These are phyloP conservation scores for Chlamydomonas applanata DNA, from an alignment of 139 green algal genomes.

Conservation along the genomic window DNA sequence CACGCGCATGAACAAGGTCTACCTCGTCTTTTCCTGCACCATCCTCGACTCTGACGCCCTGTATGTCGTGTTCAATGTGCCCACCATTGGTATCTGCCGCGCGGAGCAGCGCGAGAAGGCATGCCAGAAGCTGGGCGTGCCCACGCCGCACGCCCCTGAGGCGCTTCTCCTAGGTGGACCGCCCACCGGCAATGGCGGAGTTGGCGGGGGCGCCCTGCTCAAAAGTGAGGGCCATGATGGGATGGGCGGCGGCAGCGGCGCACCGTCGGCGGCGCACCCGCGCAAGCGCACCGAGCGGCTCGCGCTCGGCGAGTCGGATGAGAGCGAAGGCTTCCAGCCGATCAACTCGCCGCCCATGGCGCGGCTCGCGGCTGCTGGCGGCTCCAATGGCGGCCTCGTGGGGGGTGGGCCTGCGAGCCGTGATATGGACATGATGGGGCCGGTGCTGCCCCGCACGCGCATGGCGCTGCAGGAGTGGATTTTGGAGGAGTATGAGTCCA, in stretches of 20 bases:
- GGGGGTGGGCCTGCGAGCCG: background rate
- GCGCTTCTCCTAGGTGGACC: too few species aligned
- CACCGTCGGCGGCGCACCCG: too few species aligned
- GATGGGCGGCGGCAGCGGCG: too few species aligned
- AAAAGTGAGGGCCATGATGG: too few species aligned
- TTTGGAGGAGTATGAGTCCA: conserved; percentile 59
- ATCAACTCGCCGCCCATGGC: background rate
- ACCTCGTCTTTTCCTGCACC: conserved; percentile 10
- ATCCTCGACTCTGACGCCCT: conserved; percentile 40
- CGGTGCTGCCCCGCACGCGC: conserved; percentile 25
- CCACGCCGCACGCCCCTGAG: background rate
- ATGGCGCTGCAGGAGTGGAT: conserved; percentile 49
- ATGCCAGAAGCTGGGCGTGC: conserved; percentile 40
- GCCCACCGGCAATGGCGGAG: too few species aligned
- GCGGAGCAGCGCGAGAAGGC: conserved; percentile 59
- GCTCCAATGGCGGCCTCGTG: background rate
- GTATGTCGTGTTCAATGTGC: conserved; percentile 41
- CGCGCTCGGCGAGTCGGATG: too few species aligned
- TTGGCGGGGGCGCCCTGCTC: too few species aligned
- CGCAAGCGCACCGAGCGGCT: too few species aligned
- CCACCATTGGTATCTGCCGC: conserved; percentile 58
- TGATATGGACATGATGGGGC: background rate
- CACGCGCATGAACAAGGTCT: conserved; percentile 62
- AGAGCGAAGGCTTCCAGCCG: too few species aligned
- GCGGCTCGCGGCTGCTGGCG: background rate